Conservation (phyloP, 176 grass and related monocot species). For the Pharus latifolius region DNA sequence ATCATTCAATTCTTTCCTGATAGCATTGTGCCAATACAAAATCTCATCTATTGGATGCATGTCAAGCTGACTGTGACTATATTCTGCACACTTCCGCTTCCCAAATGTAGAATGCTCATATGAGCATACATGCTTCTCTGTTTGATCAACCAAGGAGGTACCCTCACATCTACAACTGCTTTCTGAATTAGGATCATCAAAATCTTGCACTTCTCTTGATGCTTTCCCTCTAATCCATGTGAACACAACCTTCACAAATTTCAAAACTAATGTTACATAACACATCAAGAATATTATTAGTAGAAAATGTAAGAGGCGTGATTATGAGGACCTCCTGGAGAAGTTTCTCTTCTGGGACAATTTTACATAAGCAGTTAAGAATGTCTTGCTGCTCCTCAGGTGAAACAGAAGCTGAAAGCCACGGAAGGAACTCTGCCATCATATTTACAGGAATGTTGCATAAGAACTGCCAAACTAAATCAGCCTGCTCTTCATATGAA, state of each 20-base stretch:
- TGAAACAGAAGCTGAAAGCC: constrained; percentile 67
- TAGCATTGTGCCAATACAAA: constrained; percentile 86
- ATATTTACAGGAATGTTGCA: constrained; percentile 77
- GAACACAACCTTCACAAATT: constrained; percentile 63
- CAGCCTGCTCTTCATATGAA: constrained; percentile 74
- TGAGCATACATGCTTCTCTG: constrained; percentile 14
- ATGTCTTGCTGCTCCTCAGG: constrained; percentile 62
- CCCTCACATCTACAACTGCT: constrained; percentile 2
- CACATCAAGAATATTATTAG: neutral
- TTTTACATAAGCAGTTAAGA: constrained; percentile 54
- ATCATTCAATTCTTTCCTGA: constrained; percentile 52
- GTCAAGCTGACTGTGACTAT: constrained; percentile 7
- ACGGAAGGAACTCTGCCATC: constrained; percentile 85
- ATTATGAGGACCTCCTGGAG: constrained; percentile 54
- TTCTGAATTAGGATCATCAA: neutral
- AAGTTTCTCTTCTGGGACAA: constrained; percentile 66
- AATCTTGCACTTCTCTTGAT: constrained; percentile 11
- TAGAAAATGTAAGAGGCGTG: neutral
- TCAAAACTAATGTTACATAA: constrained; percentile 13
- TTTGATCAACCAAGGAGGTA: neutral
- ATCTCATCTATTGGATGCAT: constrained; percentile 88
- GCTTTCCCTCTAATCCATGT: constrained; percentile 55
- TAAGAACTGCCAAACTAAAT: constrained; percentile 89
- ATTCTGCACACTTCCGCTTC: constrained; percentile 49
- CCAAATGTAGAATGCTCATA: constrained; percentile 31